Evolutionary conservation across 2,329 filamentous ascomycete species (phyloP).

Genomic region (Tolypocladium guangdongense): DNA sequence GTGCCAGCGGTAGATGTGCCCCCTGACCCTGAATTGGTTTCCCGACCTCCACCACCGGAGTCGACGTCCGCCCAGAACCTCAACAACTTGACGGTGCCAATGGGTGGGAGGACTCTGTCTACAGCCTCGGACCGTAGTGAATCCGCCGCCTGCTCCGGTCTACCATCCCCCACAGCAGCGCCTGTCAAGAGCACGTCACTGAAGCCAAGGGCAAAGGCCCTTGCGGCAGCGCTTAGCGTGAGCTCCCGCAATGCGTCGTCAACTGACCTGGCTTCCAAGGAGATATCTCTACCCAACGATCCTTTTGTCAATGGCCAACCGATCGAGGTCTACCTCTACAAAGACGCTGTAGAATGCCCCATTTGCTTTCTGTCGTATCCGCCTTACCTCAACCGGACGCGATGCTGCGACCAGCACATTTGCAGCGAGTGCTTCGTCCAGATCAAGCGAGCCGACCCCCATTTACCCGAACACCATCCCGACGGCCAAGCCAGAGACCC

Average conservation of each 20-base stretch:
- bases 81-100: slow-evolving; percentile 68
- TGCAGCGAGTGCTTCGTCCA: slow-evolving; percentile 99
- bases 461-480: slow-evolving; percentile 71
- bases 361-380: slow-evolving; percentile 97
- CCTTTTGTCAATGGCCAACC: slow-evolving; percentile 90
- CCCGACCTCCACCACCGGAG: slow-evolving; percentile 32
- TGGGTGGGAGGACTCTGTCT: slow-evolving; percentile 66
- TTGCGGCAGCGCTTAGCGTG: slow-evolving; percentile 68
- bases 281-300: slow-evolving; percentile 69
- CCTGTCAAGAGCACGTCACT: slow-evolving; percentile 47
- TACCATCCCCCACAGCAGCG: slow-evolving; percentile 38
- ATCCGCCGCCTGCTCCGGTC: slow-evolving; percentile 46
- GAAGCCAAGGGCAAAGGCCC: slow-evolving; percentile 76
- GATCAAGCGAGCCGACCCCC: slow-evolving; percentile 88
- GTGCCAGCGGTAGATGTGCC: slow-evolving; percentile 78
- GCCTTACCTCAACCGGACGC: slow-evolving; percentile 83
- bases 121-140: slow-evolving; percentile 60
- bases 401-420: slow-evolving; percentile 92
- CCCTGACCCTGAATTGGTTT: slow-evolving; percentile 54
- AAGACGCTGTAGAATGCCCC: slow-evolving; percentile 79
- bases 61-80: slow-evolving; percentile 46
- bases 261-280: slow-evolving; percentile 62
- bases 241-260: slow-evolving; percentile 64
- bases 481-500: slow-evolving; percentile 28
- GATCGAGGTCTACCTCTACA: slow-evolving; percentile 87